A percentile compares a stretch with the other conserved stretches of the same genome.
Evolutionary conservation across 2,329 filamentous ascomycete genomes (phyloP).

Genomic region (Epichloe elymi): DNA sequence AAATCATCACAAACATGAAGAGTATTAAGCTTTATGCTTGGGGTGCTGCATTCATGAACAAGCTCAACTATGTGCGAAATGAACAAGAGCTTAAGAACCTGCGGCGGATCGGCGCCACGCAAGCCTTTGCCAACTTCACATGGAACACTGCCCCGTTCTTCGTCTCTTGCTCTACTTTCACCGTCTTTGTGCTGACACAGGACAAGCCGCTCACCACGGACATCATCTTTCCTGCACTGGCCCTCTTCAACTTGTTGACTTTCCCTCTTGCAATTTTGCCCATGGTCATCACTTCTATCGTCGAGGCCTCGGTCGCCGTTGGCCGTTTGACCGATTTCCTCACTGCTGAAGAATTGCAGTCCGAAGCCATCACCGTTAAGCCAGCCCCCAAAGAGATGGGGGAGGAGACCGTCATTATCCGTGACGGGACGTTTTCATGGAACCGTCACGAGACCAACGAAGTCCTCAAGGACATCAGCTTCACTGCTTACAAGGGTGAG

Average conservation of each 20-base stretch:
- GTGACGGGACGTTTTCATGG: slow-evolving; percentile 87
- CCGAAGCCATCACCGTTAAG: slow-evolving; percentile 62
- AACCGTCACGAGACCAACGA: slow-evolving; percentile 63
- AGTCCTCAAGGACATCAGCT: slow-evolving; percentile 71
- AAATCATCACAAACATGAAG: slow-evolving; percentile 99
- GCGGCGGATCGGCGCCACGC: slow-evolving; percentile 87
- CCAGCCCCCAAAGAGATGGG: slow-evolving; percentile 61
- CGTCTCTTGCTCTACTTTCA: slow-evolving; percentile 92
- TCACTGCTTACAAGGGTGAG: slow-evolving; percentile 82
- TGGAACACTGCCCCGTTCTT: slow-evolving; percentile 97
- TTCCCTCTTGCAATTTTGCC: slow-evolving; percentile 90
- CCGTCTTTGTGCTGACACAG: slow-evolving; percentile 79
- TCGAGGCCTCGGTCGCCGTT: slow-evolving; percentile 90
- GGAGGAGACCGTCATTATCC: slow-evolving; percentile 80
- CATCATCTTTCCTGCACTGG: slow-evolving; percentile 86
- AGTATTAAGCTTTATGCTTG: slow-evolving; percentile 98
- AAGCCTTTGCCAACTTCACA: slow-evolving; percentile 91
- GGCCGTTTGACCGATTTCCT: slow-evolving; percentile 76
- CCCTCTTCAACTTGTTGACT: slow-evolving; percentile 89
- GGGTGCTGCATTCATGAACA: slow-evolving; percentile 95
- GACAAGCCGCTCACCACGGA: slow-evolving; percentile 76
- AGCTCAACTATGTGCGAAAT: slow-evolving; percentile 90
- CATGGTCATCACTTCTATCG: slow-evolving; percentile 95
- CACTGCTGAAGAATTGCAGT: slow-evolving; percentile 76
- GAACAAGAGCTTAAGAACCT: slow-evolving; percentile 91